Evolutionary conservation across 768 basidiomycete genomes (phyloP), one percentile per base, ranked within the genome.

Genomic region (Sarcodon sp.): DNA sequence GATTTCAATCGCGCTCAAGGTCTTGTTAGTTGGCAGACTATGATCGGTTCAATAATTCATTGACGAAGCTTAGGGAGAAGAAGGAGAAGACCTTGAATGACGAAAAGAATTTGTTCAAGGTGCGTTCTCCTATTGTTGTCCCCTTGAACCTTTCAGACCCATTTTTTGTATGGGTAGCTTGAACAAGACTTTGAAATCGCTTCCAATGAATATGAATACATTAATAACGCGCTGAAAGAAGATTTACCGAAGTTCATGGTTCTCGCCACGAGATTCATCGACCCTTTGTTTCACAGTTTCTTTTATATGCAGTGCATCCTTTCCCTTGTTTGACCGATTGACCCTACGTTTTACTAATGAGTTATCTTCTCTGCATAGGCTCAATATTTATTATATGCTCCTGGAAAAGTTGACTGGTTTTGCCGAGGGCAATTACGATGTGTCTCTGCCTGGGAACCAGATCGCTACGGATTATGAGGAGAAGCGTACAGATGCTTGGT

Each of bases 81-180:
- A 94, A 97, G 67, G 94, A 99, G 61, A 99, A 97, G 68, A 82
- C 87, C 15, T 67, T 98, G 54, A 89, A 70, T 55, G 94, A 98
- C 57, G 94, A 98, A 73, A 96, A 97, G 76, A 89, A 93, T 59
- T 59, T 94, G 52, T 96, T 94, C 78, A 96, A 94, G 74, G 90
- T 86, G 49, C 12, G 69, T 64, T 21, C 32, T 47, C 41, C 15
- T 36, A 7, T 32, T 34, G 34, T 36, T 33, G 3, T 11, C 16
- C 31, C 4, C 8, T 13, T 8, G 4, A 13, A 41, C 6, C 7
- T 50, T 48, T 50, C 9, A 63, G 62, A 51, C 51, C 47, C 3
- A 33, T 1, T 39, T 48, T 35, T 41, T 13, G 18, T 7, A 15
- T 16, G 15, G 34, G 5, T 45, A 92, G 89, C 75, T 92, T 46